Conservation (phyloP, 441 rosid genomes). For the Aquilaria agallochum region DNA sequence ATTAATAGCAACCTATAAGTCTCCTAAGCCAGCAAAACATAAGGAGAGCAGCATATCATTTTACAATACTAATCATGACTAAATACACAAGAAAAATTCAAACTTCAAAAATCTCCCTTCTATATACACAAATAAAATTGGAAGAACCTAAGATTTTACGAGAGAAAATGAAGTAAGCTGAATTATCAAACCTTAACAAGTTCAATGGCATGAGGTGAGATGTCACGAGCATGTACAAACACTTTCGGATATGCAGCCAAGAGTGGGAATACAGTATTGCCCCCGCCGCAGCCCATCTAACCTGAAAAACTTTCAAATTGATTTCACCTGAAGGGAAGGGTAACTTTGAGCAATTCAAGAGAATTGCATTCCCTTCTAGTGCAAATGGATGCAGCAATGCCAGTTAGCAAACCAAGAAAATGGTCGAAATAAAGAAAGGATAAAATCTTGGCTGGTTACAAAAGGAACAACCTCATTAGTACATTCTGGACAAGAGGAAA, state of each 20-base stretch:
- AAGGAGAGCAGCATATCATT: background rate
- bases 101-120: no score
- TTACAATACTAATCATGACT: background rate
- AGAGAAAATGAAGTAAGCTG: background rate
- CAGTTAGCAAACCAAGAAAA: no score
- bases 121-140: no score
- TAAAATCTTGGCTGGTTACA: background rate
- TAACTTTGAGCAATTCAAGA: no score
- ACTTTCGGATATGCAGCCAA: constrained; percentile 26
- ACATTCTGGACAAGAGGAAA: no score
- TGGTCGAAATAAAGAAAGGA: no score
- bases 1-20: background rate
- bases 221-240: constrained; percentile 31
- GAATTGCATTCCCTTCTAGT: no score
- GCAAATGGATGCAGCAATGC: no score
- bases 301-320: background rate
- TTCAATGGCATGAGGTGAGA: constrained; percentile 22
- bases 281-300: constrained; percentile 33
- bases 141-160: background rate
- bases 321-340: background rate
- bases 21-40: background rate
- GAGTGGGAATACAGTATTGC: constrained; percentile 33
- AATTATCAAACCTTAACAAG: constrained; percentile 23
- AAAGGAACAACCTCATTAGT: constrained; percentile 1
- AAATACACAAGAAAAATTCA: background rate